Evolutionary conservation across 1,139 yeast species (phyloP), one percentile per base, ranked within the genome.

Genomic region (Kodamaea suecica): DNA sequence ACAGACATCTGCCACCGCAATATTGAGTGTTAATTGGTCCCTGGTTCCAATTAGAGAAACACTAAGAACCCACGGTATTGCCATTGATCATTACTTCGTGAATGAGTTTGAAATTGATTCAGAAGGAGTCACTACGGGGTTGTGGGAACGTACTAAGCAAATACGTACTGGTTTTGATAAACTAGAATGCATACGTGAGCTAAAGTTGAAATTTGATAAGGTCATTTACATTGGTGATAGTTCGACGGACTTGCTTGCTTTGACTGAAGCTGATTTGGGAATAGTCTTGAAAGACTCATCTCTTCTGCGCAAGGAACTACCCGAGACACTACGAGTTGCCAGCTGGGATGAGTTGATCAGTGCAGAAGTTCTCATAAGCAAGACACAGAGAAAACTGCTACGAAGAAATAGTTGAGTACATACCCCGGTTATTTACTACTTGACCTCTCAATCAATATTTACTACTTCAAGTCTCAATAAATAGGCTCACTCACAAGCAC

Each of bases 21-120:
- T 83, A 1, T 48, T 82, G 17, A 79, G 86, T 47, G 75, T 80
- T 33, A 82, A 81, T 52, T 83, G 90, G 90, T 71, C 83, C 8
- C 63, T 69, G 3, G 30, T 57, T 7, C 55, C 80, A 24, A 80
- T 83, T 37, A 49, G 57, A 17, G 61, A 61, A 31, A 66, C 64
- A 4, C 57, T 80, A 27, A 29, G 37, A 4, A 36, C 31, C 5
- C 44, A 61, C 27, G 77, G 76, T 0, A 47, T 63, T 27, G 33
- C 35, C 3, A 47, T 50, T 2, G 47, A 47, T 8, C 36, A 49
- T n/a, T 41, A 61, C 12, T 42, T 39, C 8, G 67, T 72, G 4
- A 81, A 81, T 49, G 84, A 78, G 34, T 59, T 81, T 19, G 72
- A 63, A 36, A 58, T 68, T 40, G 62, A n/a, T n/a, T n/a, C 58